Percentiles rank a stretch among this genome's conserved stretches.
Conservation (phyloP, 2,329 filamentous ascomycete species). For the Juglanconis juglandina region DNA sequence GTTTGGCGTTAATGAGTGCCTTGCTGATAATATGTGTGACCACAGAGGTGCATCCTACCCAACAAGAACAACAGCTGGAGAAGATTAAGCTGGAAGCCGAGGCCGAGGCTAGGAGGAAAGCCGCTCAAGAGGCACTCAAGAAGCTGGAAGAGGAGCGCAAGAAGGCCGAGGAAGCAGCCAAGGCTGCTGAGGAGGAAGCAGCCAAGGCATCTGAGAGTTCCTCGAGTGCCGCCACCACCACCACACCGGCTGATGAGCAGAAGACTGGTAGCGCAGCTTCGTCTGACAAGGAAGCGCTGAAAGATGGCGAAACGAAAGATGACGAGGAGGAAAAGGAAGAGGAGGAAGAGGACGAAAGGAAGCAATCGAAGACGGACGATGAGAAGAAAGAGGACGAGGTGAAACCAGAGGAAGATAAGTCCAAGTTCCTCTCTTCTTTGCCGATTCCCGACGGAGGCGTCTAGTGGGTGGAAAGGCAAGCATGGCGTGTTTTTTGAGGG, state of each 20-base stretch:
- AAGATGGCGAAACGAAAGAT: background rate
- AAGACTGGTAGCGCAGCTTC: background rate
- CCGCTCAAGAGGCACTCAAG: background rate
- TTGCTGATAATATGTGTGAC: background rate
- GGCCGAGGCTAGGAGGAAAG: slow-evolving; percentile 6
- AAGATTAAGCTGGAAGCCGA: background rate
- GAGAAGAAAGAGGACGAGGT: background rate
- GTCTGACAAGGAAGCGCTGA: background rate
- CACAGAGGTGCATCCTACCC: slow-evolving; percentile 14
- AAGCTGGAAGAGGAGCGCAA: slow-evolving; percentile 9
- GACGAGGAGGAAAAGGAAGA: background rate
- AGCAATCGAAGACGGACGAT: background rate
- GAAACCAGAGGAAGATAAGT: background rate
- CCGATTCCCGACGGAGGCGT: background rate
- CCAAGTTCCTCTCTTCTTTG: background rate
- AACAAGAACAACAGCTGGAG: slow-evolving; percentile 1
- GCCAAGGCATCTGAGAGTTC: background rate
- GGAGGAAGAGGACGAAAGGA: background rate
- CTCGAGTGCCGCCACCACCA: background rate
- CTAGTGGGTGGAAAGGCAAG: background rate
- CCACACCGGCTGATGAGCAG: background rate
- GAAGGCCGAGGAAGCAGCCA: slow-evolving; percentile 6
- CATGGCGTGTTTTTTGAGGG: background rate
- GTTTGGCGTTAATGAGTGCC: background rate
- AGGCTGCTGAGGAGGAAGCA: slow-evolving; percentile 11